These are phyloP conservation scores for Malus sieversii DNA, from an alignment of 306 rosid genomes.

Conservation along the genomic window DNA sequence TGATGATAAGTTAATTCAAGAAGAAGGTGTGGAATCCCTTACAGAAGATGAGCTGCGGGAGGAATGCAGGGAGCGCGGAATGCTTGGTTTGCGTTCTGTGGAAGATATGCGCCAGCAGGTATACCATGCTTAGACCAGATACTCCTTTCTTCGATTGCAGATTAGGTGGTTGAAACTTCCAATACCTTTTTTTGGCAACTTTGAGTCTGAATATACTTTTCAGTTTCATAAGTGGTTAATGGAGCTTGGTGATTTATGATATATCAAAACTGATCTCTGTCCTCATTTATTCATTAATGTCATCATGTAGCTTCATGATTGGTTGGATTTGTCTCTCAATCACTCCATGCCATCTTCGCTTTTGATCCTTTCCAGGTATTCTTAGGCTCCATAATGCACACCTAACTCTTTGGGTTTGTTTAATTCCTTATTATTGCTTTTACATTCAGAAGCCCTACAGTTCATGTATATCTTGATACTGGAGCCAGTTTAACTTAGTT, in stretches of 20 bases:
- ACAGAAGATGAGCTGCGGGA: constrained; percentile 91
- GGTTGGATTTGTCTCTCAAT: constrained; percentile 96
- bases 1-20: constrained; percentile 85
- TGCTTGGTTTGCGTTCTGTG: constrained; percentile 88
- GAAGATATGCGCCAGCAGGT: constrained; percentile 99
- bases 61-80: constrained; percentile 96
- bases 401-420: background rate
- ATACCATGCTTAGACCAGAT: background rate
- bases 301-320: constrained; percentile 70
- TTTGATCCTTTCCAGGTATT: constrained; percentile 92
- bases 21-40: constrained; percentile 90
- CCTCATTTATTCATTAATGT: constrained; percentile 17
- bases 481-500: background rate
- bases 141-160: background rate
- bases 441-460: background rate
- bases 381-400: constrained; percentile 6
- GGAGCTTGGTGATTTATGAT: constrained; percentile 5
- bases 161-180: background rate
- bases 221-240: background rate
- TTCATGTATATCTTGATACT: background rate
- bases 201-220: background rate
- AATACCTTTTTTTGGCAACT: background rate
- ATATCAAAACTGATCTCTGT: constrained; percentile 1
- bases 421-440: background rate
- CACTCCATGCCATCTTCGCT: constrained; percentile 93